These are phyloP conservation scores for Apophysomyces variabilis DNA, from an alignment of 371 early-diverging fungal species.

Conservation along the genomic window DNA sequence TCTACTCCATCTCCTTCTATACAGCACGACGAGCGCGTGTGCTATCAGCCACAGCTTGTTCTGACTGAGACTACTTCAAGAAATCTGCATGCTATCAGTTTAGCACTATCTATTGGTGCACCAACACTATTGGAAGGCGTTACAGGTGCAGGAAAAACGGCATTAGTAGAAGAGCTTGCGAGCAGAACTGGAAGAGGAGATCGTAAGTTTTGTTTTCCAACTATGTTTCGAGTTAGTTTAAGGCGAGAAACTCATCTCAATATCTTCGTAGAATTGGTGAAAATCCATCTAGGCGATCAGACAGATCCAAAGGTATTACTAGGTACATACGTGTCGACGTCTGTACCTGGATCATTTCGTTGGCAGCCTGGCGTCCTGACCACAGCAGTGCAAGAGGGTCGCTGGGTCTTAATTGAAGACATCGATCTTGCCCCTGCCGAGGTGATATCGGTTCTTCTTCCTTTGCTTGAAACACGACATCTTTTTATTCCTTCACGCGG, in stretches of 20 bases:
- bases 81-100: conserved; percentile 77
- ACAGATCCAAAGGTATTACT: conserved; percentile 97
- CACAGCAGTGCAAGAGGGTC: conserved; percentile 92
- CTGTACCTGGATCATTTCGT: conserved; percentile 89
- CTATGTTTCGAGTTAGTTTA: background rate
- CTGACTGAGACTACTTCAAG: conserved; percentile 74
- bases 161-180: conserved; percentile 92
- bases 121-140: conserved; percentile 94
- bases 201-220: conserved; percentile 20
- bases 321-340: conserved; percentile 96
- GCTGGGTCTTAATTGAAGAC: conserved; percentile 99
- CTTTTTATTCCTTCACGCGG: conserved; percentile 96
- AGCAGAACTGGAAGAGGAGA: conserved; percentile 65
- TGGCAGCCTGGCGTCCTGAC: conserved; percentile 98
- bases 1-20: conserved; percentile 7
- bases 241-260: background rate
- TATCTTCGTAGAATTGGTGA: conserved; percentile 74
- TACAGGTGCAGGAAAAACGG: conserved; percentile 96
- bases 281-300: conserved; percentile 98
- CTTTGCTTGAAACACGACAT: conserved; percentile 92
- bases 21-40: background rate
- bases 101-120: conserved; percentile 85
- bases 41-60: conserved; percentile 56
- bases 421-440: conserved; percentile 98
- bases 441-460: conserved; percentile 93